These are phyloP conservation scores for Immersiella caudata DNA, from an alignment of 495 filamentous ascomycete species.

Conservation along the genomic window DNA sequence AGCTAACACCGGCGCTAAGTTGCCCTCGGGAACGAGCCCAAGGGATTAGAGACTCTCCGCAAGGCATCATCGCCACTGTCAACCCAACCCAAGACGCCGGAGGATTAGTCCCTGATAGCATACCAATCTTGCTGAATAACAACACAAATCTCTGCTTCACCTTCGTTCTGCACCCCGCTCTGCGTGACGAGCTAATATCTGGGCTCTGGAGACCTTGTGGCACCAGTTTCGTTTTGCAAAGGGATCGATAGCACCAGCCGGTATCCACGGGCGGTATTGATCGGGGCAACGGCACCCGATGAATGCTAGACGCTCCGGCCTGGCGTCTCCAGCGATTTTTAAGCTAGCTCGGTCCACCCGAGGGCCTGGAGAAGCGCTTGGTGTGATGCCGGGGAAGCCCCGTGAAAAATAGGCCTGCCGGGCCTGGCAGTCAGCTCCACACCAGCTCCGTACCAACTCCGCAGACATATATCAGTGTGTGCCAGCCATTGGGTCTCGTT, in stretches of 20 bases:
- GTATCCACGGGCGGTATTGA: neutral
- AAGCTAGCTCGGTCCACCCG: neutral
- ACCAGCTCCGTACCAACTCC: neutral
- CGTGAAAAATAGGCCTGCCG: neutral
- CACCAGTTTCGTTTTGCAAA: neutral
- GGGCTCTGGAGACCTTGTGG: neutral
- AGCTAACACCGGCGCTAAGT: slow-evolving; percentile 25
- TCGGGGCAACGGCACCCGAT: neutral
- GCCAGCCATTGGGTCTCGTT: neutral
- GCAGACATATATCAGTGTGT: neutral
- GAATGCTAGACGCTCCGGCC: neutral
- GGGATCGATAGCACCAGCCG: neutral
- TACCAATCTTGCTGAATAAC: neutral
- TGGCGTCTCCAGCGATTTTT: neutral
- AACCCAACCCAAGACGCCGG: neutral
- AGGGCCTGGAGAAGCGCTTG: neutral
- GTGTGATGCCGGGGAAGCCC: neutral
- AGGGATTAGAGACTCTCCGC: slow-evolving; percentile 11
- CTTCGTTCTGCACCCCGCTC: neutral
- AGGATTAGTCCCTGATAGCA: neutral
- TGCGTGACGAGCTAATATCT: neutral
- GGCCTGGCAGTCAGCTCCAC: no score
- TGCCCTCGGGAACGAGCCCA: slow-evolving; percentile 27
- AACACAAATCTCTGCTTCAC: slow-evolving; percentile 5
- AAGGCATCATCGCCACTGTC: neutral